Percentiles rank a stretch among this genome's conserved stretches.
Evolutionary conservation across 2,329 filamentous ascomycete species (phyloP).

Genomic region (Beauveria sp.): DNA sequence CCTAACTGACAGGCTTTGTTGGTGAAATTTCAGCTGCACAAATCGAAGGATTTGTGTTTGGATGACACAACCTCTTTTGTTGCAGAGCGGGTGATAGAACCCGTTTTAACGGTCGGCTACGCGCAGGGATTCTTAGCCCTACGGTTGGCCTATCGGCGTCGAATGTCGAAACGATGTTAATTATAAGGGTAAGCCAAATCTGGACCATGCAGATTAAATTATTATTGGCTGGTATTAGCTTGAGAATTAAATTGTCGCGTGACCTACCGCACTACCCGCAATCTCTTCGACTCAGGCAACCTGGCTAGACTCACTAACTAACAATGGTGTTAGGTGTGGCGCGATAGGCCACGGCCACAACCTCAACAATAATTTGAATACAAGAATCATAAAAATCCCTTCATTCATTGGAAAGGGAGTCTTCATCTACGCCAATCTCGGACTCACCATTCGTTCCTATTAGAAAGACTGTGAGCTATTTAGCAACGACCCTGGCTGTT

Average conservation of each 20-base stretch:
- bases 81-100: not conserved
- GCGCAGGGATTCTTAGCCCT: not conserved
- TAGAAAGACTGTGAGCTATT: no score
- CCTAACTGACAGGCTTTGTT: not conserved
- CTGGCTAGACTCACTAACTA: not conserved
- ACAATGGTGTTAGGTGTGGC: no score
- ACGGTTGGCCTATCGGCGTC: no score
- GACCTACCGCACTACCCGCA: not conserved
- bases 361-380: no score
- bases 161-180: no score
- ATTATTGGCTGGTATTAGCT: not conserved
- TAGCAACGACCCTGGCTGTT: no score
- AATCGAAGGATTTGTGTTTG: not conserved
- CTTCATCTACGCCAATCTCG: no score
- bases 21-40: not conserved
- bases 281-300: not conserved
- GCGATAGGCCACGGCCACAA: no score
- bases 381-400: no score
- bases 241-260: not conserved
- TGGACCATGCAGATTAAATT: not conserved
- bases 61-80: not conserved
- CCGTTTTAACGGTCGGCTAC: not conserved
- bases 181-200: not conserved
- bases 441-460: no score
- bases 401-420: no score